phyloP scores from a whole-genome alignment of 805 yeast species.

The Zygoascus tannicola region DNA sequence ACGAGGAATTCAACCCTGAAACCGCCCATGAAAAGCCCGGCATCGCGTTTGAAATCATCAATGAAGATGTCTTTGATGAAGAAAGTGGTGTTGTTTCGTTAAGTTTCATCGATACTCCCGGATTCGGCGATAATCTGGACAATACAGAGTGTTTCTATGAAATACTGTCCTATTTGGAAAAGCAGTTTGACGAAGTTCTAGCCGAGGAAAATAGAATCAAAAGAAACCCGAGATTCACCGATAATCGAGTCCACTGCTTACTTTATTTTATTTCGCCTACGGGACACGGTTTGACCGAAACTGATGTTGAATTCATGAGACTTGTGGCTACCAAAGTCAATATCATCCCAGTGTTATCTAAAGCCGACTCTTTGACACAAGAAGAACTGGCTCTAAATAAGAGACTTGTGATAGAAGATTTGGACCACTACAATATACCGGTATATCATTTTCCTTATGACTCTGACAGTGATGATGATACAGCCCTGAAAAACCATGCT shows the following conservation, averaged over 20 bases:
- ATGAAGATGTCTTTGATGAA: slow-evolving; percentile 34
- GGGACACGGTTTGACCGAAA: slow-evolving; percentile 48
- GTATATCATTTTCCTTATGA: slow-evolving; percentile 67
- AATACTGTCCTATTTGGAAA: slow-evolving; percentile 53
- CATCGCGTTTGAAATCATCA: slow-evolving; percentile 34
- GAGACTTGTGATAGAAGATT: slow-evolving; percentile 64
- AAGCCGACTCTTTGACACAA: slow-evolving; percentile 75
- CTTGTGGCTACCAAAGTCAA: slow-evolving; percentile 72
- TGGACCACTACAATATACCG: slow-evolving; percentile 60
- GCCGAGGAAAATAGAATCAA: slow-evolving; percentile 70
- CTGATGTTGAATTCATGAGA: slow-evolving; percentile 71
- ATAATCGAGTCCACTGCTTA: slow-evolving; percentile 68
- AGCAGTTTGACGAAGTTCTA: slow-evolving; percentile 61
- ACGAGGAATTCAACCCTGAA: slow-evolving; percentile 21
- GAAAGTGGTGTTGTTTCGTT: slow-evolving; percentile 67
- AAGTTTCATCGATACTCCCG: slow-evolving; percentile 61
- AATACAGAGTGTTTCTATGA: slow-evolving; percentile 43
- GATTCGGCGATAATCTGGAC: slow-evolving; percentile 64
- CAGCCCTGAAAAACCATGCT: slow-evolving; percentile 23
- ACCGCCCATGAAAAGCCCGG: slow-evolving; percentile 24
- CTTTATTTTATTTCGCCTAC: slow-evolving; percentile 63
- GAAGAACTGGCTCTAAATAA: slow-evolving; percentile 71
- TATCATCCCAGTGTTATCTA: slow-evolving; percentile 76
- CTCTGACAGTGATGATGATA: slow-evolving; percentile 39
- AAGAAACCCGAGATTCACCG: slow-evolving; percentile 62